Evolutionary conservation across 768 basidiomycete species (phyloP), one percentile per base, ranked within the genome.

Genomic region (Mycena vitilis): DNA sequence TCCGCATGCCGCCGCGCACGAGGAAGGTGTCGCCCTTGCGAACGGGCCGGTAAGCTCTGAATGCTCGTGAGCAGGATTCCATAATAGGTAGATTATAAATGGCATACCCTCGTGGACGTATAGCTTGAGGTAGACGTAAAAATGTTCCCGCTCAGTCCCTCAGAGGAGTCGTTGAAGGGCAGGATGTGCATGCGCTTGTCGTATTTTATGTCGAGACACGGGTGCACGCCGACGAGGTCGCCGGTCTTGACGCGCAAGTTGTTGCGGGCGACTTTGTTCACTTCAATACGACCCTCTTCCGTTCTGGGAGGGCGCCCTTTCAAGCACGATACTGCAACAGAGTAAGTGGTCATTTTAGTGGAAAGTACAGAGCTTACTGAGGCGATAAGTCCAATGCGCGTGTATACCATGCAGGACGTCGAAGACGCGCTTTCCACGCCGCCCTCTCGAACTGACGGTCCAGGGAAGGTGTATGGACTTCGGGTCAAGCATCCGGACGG

Each of bases 231-330:
- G 78, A 95, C 95, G 63, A 99, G 87, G 80, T 99, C 98, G 49
- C 94, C 97, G 49, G 99, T 91, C 84, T 98, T 99, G 74, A 99
- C 95, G 63, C 97, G 94, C 54, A 99, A 82, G 82, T 99, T 99
- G 84, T 98, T 97, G 65, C 98, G 95, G n/a, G 98, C 98, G 42
- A 99, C 98, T 81, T 99, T 99, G 91, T 99, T 99, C 82, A 99
- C 84, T 75, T 98, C 96, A 71, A 99, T 96, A 78, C 95, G 94
- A 65, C 98, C 97, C 81, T 99, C 98, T 74, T 98, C 98, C 69
- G 10, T 9, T 40, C n/a, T n/a, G n/a, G n/a, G n/a, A n/a, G 40
- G 10, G 40, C 40, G 15, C 40, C 15, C 10, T 15, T 5, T 40
- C 40, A 9, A 40, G 40, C 40, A 2, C 7, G 18, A 2, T 45